A percentile compares a stretch with the other conserved stretches of the same genome.
Conservation (phyloP, 148 eudicot genomes). For the Arctostaphylos glauca region DNA sequence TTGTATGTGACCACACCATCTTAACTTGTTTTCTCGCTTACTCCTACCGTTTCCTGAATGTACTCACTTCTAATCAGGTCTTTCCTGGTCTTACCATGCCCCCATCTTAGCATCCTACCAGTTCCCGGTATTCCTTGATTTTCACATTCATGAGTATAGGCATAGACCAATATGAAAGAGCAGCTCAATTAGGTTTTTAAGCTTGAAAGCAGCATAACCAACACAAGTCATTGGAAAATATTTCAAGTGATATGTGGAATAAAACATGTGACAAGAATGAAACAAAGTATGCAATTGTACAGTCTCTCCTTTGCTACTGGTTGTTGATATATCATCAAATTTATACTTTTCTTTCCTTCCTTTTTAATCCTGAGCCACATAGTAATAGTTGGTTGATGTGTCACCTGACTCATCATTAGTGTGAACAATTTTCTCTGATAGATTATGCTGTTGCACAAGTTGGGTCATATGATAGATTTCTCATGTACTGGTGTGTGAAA, state of each 20-base stretch:
- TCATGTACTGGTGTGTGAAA: background rate
- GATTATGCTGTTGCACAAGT: conserved; percentile 5
- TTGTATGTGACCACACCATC: background rate
- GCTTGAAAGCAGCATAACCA: background rate
- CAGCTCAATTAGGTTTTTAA: background rate
- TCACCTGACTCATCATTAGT: background rate
- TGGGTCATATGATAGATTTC: background rate
- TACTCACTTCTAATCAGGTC: background rate
- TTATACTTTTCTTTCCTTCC: background rate
- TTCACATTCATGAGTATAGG: background rate
- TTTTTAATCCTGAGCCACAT: background rate
- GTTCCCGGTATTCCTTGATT: background rate
- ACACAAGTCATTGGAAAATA: background rate
- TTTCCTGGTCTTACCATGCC: background rate
- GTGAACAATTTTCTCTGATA: background rate
- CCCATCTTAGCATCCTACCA: background rate
- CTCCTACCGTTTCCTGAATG: background rate
- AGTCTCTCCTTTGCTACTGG: background rate
- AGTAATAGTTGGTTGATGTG: background rate
- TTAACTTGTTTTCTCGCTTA: background rate
- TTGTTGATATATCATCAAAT: background rate
- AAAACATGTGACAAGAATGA: background rate
- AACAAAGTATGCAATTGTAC: background rate
- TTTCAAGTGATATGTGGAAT: background rate
- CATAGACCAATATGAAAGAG: background rate